Conservation (phyloP, 2,329 filamentous ascomycete species). For the Gliomastix tumulicola region DNA sequence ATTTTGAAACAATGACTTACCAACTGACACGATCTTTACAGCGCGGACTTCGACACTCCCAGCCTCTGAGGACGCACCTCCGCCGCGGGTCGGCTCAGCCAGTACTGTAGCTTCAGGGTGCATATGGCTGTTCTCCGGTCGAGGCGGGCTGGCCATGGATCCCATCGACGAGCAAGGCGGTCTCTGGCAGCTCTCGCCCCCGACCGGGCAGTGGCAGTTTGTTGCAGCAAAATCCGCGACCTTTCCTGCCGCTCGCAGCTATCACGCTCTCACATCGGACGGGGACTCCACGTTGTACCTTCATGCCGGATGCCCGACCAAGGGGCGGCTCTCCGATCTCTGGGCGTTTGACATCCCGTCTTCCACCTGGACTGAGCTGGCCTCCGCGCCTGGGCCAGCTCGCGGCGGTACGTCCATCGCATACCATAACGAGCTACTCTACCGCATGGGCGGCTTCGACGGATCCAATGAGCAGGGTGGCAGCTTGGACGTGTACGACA, state of each 20-base stretch:
- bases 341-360: constrained; percentile 48
- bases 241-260: constrained; percentile 44
- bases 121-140: constrained; percentile 57
- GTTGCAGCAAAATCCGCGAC: constrained; percentile 29
- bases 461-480: constrained; percentile 53
- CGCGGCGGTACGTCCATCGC: constrained; percentile 37
- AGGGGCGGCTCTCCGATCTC: constrained; percentile 49
- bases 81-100: constrained; percentile 49
- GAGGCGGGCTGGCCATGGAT: constrained; percentile 52
- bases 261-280: constrained; percentile 41
- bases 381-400: constrained; percentile 43
- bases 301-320: constrained; percentile 54
- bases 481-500: constrained; percentile 38
- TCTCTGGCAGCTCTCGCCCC: constrained; percentile 47
- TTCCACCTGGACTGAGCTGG: constrained; percentile 41
- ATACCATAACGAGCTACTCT: constrained; percentile 30
- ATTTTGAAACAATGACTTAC: too few species aligned
- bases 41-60: too few species aligned
- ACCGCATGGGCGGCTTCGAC: constrained; percentile 59
- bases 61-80: constrained; percentile 23
- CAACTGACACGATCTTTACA: too few species aligned
- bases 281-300: constrained; percentile 40
- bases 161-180: constrained; percentile 51
- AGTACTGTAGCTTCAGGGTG: constrained; percentile 33
- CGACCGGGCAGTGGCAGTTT: constrained; percentile 32